Percentiles rank a stretch among this genome's conserved stretches.
phyloP scores from a whole-genome alignment of 495 filamentous ascomycete species.

The Apiosordaria backusii region DNA sequence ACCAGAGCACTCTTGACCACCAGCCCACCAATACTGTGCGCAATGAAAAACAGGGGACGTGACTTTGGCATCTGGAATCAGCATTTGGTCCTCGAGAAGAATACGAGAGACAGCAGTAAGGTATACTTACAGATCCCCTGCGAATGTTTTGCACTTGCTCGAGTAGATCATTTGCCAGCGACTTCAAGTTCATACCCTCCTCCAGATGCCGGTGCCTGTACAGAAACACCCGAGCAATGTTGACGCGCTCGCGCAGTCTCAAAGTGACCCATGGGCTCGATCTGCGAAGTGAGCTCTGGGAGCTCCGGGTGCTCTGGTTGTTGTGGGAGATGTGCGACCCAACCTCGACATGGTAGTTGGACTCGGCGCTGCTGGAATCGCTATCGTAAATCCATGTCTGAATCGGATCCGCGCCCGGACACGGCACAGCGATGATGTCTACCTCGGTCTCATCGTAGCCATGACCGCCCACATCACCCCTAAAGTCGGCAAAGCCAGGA shows the following conservation, averaged over 20 bases:
- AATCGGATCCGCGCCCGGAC: conserved; percentile 43
- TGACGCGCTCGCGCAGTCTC: conserved; percentile 37
- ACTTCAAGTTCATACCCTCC: conserved; percentile 48
- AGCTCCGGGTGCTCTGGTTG: not conserved
- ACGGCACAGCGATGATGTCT: conserved; percentile 46
- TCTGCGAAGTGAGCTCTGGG: conserved; percentile 12
- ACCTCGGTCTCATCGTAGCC: conserved; percentile 47
- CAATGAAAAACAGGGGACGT: conserved; percentile 61
- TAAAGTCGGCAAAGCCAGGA: conserved; percentile 40
- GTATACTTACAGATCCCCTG: conserved; percentile 27
- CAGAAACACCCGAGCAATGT: conserved; percentile 50
- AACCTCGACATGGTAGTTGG: conserved; percentile 22
- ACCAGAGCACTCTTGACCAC: conserved; percentile 58
- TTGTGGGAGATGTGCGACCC: conserved; percentile 15
- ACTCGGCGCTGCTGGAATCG: conserved; percentile 32
- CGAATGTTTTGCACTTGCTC: conserved; percentile 43
- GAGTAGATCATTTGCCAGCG: conserved; percentile 49
- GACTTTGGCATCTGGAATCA: conserved; percentile 7
- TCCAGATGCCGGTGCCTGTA: conserved; percentile 51
- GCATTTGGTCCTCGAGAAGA: not conserved
- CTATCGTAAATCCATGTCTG: conserved; percentile 43
- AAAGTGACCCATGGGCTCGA: conserved; percentile 40
- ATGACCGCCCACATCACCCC: conserved; percentile 40
- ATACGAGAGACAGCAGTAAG: not conserved
- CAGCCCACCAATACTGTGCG: conserved; percentile 62